Conservation (phyloP, 306 rosid genomes). For the Gastrolobium bilobum region DNA sequence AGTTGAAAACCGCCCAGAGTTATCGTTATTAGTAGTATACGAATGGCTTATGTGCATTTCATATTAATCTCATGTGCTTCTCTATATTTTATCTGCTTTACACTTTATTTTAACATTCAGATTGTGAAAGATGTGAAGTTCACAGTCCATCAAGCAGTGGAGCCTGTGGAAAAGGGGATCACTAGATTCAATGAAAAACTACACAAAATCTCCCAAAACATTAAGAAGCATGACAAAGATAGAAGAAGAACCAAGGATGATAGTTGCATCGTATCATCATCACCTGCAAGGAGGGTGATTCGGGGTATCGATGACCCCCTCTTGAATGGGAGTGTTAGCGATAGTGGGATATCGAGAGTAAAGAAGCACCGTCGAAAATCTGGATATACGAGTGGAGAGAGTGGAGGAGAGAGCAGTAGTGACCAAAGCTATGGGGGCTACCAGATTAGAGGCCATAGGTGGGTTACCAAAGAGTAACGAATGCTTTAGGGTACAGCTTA, state of each 20-base stretch:
- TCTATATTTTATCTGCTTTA: constrained; percentile 30
- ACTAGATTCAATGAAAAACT: constrained; percentile 84
- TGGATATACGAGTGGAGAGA: constrained; percentile 84
- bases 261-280: constrained; percentile 66
- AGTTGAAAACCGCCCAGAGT: constrained; percentile 22
- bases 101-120: constrained; percentile 56
- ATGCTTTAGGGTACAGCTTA: constrained; percentile 42
- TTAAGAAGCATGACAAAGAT: constrained; percentile 88
- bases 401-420: constrained; percentile 97
- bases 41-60: constrained; percentile 22
- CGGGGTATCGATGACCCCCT: constrained; percentile 98
- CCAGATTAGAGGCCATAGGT: constrained; percentile 85
- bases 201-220: constrained; percentile 84
- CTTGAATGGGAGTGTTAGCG: constrained; percentile 86
- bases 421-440: constrained; percentile 83
- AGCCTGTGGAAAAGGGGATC: constrained; percentile 95
- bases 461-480: constrained; percentile 88
- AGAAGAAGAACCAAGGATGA: constrained; percentile 87
- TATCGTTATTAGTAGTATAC: constrained; percentile 33
- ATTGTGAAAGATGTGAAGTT: constrained; percentile 93
- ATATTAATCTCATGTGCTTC: constrained; percentile 29
- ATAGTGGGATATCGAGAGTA: constrained; percentile 71
- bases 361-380: constrained; percentile 90
- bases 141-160: constrained; percentile 96
- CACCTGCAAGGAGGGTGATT: constrained; percentile 76